Base-by-base conservation (phyloP, 2,329 filamentous ascomycete genomes). In the Beauveria sp. region DNA sequence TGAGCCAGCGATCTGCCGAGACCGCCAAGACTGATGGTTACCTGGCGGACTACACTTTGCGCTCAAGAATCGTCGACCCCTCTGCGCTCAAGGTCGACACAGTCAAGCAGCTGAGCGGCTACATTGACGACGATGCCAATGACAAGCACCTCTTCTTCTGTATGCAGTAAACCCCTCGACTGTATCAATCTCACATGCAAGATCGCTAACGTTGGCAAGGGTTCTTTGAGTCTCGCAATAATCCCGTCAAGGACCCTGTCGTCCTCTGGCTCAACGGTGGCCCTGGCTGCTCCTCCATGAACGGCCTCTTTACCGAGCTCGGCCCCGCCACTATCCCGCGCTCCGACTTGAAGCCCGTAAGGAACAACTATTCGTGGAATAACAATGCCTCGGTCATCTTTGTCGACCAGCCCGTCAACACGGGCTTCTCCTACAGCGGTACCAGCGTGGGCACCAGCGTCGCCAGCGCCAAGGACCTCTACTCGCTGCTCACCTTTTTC, bases 141-240 rank as follows among this genome's bases (percentile, higher is more conserved):
- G 93, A 98, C 77, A 98, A 98, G 87, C 95, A 99, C 76, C 80
- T 99, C 64, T 99, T 99, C 76, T 99, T 98, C 80, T 99, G 62
- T 63, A 60, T 8, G 61, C 26, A n/a, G 3, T 51, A 20, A 5
- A 28, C 12, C 31, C 38, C 20, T 45, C 24, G 12, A 34, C 18
- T 14, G 1, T n/a, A 10, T 16, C 9, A 20, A 18, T 9, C 7
- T 20, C 38, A 20, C 14, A 50, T 50, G 1, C 40, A 4, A n/a
- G 24, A 7, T 24, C 2, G 24, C 56, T 57, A 18, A 51, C 38
- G 26, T 20, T 42, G 2, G 9, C 10, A 10, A 63, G 62, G 92
- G 95, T 99, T 99, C 87, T 99, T 99, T 70, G 95, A 99, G 79
- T 98, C 95, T 59, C 90, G 95, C 71, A 97, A 97, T 72, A 91